Evolutionary conservation across 2,329 filamentous ascomycete species (phyloP), one percentile per base, ranked within the genome.

Genomic region (Penicillium olsonii): DNA sequence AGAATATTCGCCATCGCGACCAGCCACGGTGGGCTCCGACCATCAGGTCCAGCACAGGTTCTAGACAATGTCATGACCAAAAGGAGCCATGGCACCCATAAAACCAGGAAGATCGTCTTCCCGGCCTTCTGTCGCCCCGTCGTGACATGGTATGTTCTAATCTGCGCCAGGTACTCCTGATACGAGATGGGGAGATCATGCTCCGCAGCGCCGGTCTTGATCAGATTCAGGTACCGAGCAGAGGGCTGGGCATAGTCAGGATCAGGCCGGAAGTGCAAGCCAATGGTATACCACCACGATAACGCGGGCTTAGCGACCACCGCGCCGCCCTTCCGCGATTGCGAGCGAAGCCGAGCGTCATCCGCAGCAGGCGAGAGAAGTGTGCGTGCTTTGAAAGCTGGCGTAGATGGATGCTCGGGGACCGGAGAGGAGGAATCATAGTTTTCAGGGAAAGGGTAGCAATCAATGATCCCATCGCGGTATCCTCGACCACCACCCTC

Each of bases 401-500:
- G 74, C 0, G 85, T 79, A 0, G 75, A 70, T 1, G 88, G 88
- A 41, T 78, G 74, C 46, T 84, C 78, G 0, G 90, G 87, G 0
- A 94, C 81, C 0, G 78, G 72, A 20, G 74, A 75, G 10, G 80
- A 66, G 4, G 78, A 74, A 11, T 75, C 70, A 49, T 70, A 73
- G 17, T 53, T 29, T 1, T 79, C 72, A 0, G 84, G 78, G 8
- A 96, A 80, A 0, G 85, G 78, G 55, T 90, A 78, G 70, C 92
- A 96, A 22, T 87, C 84, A 11, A 96, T 84, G 0, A 90, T 66
- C 10, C 96, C 83, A 66, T 97, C 91, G 48, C 86, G 77, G 75
- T 99, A 99, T n/a, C 85, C 81, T 2, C 84, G 74, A 15, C 92
- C 92, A 26, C 89, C 92, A 43, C 92, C 92, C 69, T 99, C 94